Conservation (phyloP, 2,329 filamentous ascomycete genomes). For the Exserohilum turcica region DNA sequence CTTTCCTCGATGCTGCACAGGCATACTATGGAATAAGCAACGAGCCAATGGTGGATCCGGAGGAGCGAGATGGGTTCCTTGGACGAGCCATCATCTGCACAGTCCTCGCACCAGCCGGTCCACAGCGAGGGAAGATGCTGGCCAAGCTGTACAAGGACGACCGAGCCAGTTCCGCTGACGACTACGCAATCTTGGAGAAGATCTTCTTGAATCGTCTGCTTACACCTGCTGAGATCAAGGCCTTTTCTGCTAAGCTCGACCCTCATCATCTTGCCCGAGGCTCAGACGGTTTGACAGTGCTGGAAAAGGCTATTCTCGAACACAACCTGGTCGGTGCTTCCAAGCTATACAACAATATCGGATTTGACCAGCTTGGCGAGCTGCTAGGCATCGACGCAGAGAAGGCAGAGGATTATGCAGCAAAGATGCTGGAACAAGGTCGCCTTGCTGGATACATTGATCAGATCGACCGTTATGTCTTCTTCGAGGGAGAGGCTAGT, state of each 20-base stretch:
- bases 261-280: slow-evolving; percentile 91
- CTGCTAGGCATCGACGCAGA: slow-evolving; percentile 79
- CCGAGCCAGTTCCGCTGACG: slow-evolving; percentile 72
- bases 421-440: slow-evolving; percentile 94
- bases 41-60: slow-evolving; percentile 77
- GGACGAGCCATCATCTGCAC: slow-evolving; percentile 89
- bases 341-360: slow-evolving; percentile 57
- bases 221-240: slow-evolving; percentile 77
- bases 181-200: slow-evolving; percentile 92
- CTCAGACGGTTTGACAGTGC: slow-evolving; percentile 87
- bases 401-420: slow-evolving; percentile 88
- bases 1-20: slow-evolving; percentile 84
- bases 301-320: slow-evolving; percentile 91
- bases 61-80: slow-evolving; percentile 83
- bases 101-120: slow-evolving; percentile 88
- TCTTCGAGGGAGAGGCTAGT: slow-evolving; percentile 79
- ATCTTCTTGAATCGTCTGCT: slow-evolving; percentile 93
- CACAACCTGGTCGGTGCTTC: slow-evolving; percentile 92
- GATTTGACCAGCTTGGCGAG: slow-evolving; percentile 70
- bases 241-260: slow-evolving; percentile 79
- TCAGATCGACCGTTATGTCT: slow-evolving; percentile 87
- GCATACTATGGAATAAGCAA: slow-evolving; percentile 89
- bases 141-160: slow-evolving; percentile 94
- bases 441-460: slow-evolving; percentile 87
- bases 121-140: slow-evolving; percentile 77